Percentiles rank a stretch among this genome's conserved stretches.
phyloP scores from a whole-genome alignment of 352 stramenopile genomes.

The Pythium guiyangense region DNA sequence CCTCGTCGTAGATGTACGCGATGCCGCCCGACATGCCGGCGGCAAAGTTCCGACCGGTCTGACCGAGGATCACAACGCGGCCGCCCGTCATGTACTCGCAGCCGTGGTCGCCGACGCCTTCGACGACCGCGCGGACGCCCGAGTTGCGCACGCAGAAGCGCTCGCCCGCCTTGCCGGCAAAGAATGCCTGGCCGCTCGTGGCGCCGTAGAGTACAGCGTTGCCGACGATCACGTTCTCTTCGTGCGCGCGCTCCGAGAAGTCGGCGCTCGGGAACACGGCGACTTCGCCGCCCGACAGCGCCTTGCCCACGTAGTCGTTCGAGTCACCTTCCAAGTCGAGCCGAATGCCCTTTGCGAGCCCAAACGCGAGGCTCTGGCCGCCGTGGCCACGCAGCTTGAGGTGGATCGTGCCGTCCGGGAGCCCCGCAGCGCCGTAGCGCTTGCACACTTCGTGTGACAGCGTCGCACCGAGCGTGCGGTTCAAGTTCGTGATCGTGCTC shows the following conservation, averaged over 20 bases:
- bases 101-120: conserved; percentile 95
- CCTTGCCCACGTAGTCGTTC: conserved; percentile 96
- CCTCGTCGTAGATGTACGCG: conserved; percentile 95
- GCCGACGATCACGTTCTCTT: conserved; percentile 91
- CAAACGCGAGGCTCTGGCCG: conserved; percentile 93
- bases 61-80: conserved; percentile 89
- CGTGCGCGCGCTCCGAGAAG: conserved; percentile 61
- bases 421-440: conserved; percentile 84
- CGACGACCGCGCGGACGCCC: conserved; percentile 93
- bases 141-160: conserved; percentile 97
- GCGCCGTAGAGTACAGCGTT: conserved; percentile 95
- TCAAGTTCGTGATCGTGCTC: conserved; percentile 87
- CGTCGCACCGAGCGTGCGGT: conserved; percentile 93
- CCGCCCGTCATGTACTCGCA: conserved; percentile 99
- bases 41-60: conserved; percentile 95
- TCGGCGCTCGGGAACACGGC: conserved; percentile 80
- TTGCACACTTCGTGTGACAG: conserved; percentile 94
- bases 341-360: conserved; percentile 91
- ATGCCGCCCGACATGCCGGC: conserved; percentile 96
- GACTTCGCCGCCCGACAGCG: conserved; percentile 91
- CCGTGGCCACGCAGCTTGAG: conserved; percentile 92
- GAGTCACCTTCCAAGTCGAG: conserved; percentile 91
- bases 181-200: conserved; percentile 93
- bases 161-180: conserved; percentile 94
- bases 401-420: conserved; percentile 92